Evolutionary conservation across 106 monocot species (phyloP).

Genomic region (Apostasia ramifera): DNA sequence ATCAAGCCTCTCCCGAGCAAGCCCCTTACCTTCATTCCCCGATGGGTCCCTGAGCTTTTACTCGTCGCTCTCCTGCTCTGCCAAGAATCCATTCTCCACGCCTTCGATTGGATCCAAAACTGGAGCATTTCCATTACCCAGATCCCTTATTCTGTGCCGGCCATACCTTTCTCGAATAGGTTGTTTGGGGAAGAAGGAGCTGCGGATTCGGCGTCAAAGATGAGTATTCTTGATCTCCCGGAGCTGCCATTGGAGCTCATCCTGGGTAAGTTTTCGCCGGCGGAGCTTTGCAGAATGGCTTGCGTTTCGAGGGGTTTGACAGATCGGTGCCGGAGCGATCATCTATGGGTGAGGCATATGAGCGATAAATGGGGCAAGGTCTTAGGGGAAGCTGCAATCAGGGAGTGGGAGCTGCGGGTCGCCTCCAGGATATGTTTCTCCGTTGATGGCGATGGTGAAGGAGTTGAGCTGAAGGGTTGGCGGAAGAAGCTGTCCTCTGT

Average conservation of each 20-base stretch:
- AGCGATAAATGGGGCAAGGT: slow-evolving; percentile 69
- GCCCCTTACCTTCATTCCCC: slow-evolving; percentile 26
- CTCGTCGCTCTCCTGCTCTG: slow-evolving; percentile 30
- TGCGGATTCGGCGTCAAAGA: slow-evolving; percentile 4
- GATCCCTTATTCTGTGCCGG: background rate
- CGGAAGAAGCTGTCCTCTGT: slow-evolving; percentile 24
- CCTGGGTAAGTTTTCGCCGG: slow-evolving; percentile 53
- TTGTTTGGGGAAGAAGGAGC: background rate
- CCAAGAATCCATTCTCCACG: slow-evolving; percentile 17
- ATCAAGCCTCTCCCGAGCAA: slow-evolving; percentile 5
- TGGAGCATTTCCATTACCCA: background rate
- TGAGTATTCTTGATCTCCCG: slow-evolving; percentile 64
- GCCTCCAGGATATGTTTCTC: slow-evolving; percentile 6
- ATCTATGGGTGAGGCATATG: slow-evolving; percentile 80
- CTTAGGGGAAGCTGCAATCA: slow-evolving; percentile 26
- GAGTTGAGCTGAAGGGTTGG: slow-evolving; percentile 17
- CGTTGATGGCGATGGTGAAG: background rate
- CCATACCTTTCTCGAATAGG: background rate
- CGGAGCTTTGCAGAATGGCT: slow-evolving; percentile 47
- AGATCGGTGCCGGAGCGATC: slow-evolving; percentile 49
- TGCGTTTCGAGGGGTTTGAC: slow-evolving; percentile 44
- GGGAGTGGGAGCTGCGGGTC: slow-evolving; percentile 41
- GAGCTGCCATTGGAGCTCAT: slow-evolving; percentile 63
- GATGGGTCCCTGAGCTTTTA: slow-evolving; percentile 28
- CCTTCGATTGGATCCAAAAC: slow-evolving; percentile 9